Evolutionary conservation across 129 eudicot species (phyloP).

Genomic region (Helianthus annuus): HanXRQr2.0-SUNRISE NC_035449.2:3872013-3872512

Average conservation of each 20-base stretch:
- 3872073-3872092: background rate
- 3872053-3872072: background rate
- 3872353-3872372: conserved; percentile 9
- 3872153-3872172: conserved; percentile 3
- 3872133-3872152: background rate
- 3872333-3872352: conserved; percentile 11
- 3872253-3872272: background rate
- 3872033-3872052: conserved; percentile 13
- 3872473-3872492: conserved; percentile 11
- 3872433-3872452: conserved; percentile 27
- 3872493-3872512: conserved; percentile 9
- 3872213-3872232: background rate
- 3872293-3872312: background rate
- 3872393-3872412: conserved; percentile 13
- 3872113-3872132: background rate
- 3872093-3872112: background rate
- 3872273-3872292: background rate
- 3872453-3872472: conserved; percentile 9
- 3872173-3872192: background rate
- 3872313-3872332: background rate
- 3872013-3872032: background rate
- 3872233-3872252: background rate
- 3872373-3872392: background rate
- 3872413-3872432: conserved; percentile 25
- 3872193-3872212: background rate